Percentiles rank a stretch among this genome's conserved stretches.
Conservation (phyloP, 2,329 filamentous ascomycete genomes). For the Albifimbria verrucaria region DNA sequence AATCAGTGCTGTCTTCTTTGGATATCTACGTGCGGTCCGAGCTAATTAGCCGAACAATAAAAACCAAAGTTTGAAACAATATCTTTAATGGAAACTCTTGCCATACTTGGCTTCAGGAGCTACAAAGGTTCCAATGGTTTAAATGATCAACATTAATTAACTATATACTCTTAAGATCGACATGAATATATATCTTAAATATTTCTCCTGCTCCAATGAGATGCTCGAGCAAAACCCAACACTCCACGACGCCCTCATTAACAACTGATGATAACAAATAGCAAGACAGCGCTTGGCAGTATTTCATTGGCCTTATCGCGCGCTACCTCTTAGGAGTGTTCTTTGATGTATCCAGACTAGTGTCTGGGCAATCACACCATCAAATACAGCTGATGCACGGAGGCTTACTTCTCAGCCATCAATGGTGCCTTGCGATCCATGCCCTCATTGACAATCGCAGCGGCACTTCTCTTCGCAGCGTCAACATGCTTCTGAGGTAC, state of each 20-base stretch:
- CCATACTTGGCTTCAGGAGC: background rate
- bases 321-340: too few relatives aligned
- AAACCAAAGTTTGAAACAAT: background rate
- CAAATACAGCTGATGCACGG: background rate
- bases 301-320: too few relatives aligned
- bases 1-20: too few relatives aligned
- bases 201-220: background rate
- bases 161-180: background rate
- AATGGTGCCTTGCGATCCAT: background rate
- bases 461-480: background rate
- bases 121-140: background rate
- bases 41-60: too few relatives aligned
- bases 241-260: background rate
- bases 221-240: background rate
- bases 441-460: background rate
- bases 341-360: too few relatives aligned
- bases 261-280: too few relatives aligned
- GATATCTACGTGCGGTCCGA: too few relatives aligned
- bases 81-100: background rate
- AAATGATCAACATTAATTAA: background rate
- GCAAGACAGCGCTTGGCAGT: too few relatives aligned
- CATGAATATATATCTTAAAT: background rate
- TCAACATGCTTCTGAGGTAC: background rate
- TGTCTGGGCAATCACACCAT: too few relatives aligned
- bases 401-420: conserved; percentile 1